Base-by-base conservation (phyloP, 768 basidiomycete genomes). In the Lactarius vividus region DNA sequence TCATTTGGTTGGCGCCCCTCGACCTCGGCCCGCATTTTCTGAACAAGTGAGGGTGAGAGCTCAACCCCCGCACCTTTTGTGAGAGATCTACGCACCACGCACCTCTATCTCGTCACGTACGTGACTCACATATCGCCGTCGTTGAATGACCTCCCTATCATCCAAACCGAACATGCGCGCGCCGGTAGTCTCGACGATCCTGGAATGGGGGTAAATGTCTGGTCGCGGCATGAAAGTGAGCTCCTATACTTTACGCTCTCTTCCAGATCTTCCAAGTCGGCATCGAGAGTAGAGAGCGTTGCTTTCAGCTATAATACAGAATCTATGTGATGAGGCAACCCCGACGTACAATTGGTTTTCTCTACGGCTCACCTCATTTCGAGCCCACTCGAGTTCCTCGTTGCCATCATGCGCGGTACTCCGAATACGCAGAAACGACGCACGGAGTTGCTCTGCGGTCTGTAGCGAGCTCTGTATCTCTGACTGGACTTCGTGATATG, bases 251-350 rank as follows among this genome's bases (percentile, higher is more conserved):
- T 88, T 53, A 98, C 95, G 72, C 92, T 94, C 73, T 94, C 93
- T 58, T 97, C 95, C n/a, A 98, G 78, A 74, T 94, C 94, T 66
- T 94, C 92, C 28, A 96, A 74, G 77, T 98, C 96, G 0, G 89
- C 89, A 73, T 95, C 92, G 31, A 98, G 78, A 2, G 88, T 78
- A 1, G 85, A 83, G 10, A 98, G 82, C 1, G 90, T 90, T 0
- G 86, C 87, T 75, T 87, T 88, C 61, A 97, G 78, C 89, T 72
- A 52, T 52, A 62, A 66, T 67, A 40, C 54, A 39, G 8, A 26
- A 26, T 9, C 37, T 15, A 62, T 56, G 44, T 60, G 59, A 39
- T 23, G 18, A 62, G 11, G 33, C 28, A 20, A 37, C 55, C 46
- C 54, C 20, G 31, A 16, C 4, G 29, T 7, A 37, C 23, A 3